Evolutionary conservation across 2,329 filamentous ascomycete species (phyloP).

Genomic region (Fusarium kyushuense): DNA sequence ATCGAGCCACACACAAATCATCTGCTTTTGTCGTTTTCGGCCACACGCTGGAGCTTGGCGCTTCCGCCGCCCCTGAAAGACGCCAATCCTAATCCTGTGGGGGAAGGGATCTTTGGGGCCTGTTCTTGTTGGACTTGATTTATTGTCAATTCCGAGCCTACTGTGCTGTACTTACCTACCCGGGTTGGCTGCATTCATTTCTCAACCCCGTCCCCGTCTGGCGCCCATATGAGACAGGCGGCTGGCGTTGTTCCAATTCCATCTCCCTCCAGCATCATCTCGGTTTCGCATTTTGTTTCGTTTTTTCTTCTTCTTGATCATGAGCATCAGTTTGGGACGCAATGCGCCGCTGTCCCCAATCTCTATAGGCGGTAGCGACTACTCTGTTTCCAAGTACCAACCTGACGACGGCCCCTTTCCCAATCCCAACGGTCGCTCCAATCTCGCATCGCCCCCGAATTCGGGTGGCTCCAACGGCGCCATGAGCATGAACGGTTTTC

Average conservation of each 20-base stretch:
- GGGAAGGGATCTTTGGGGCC: conserved; percentile 46
- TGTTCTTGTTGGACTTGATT: conserved; percentile 6
- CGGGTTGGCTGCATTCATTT: conserved; percentile 39
- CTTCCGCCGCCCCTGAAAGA: conserved; percentile 43
- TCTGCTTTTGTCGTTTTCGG: conserved; percentile 37
- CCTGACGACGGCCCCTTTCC: conserved; percentile 65
- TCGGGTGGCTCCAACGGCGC: conserved; percentile 70
- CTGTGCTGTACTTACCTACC: conserved; percentile 6
- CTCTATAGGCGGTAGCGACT: conserved; percentile 86
- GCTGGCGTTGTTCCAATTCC: conserved; percentile 41
- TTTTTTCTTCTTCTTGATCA: conserved; percentile 56
- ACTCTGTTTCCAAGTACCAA: conserved; percentile 78
- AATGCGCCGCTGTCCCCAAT: conserved; percentile 84
- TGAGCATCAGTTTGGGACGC: conserved; percentile 70
- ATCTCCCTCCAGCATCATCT: conserved; percentile 47
- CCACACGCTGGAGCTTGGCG: conserved; percentile 44
- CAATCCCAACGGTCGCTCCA: conserved; percentile 66
- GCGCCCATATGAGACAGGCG: conserved; percentile 48
- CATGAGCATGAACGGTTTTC: conserved; percentile 72
- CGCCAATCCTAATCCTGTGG: conserved; percentile 47
- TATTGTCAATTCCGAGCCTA: conserved; percentile 6
- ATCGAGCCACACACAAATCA: conserved; percentile 23
- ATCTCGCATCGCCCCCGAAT: conserved; percentile 76
- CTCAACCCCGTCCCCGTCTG: conserved; percentile 45
- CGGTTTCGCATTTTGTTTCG: conserved; percentile 33